These are phyloP conservation scores for Yamadazyma buinensis DNA, from an alignment of 1,139 yeast species.

Conservation along the genomic window DNA sequence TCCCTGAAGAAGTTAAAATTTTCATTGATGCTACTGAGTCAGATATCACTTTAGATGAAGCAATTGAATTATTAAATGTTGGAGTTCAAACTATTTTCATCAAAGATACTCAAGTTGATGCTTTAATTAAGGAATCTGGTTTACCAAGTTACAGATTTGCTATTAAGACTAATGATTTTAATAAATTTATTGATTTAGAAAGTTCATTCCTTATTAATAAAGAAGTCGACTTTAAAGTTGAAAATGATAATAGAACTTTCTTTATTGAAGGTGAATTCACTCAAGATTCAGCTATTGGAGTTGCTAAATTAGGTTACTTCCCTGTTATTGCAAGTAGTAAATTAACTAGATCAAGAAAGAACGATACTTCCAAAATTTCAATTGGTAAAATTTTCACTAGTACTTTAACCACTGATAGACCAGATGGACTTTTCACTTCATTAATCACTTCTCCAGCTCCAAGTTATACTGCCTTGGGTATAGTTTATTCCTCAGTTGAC, in stretches of 20 bases:
- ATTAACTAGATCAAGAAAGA: slow-evolving; percentile 41
- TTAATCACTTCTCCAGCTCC: slow-evolving; percentile 68
- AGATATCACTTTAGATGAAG: slow-evolving; percentile 31
- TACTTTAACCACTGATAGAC: slow-evolving; percentile 72
- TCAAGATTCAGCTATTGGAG: slow-evolving; percentile 25
- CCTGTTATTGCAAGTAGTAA: slow-evolving; percentile 42
- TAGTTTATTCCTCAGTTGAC: slow-evolving; percentile 83
- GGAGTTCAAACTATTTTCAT: slow-evolving; percentile 61
- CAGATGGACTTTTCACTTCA: slow-evolving; percentile 83
- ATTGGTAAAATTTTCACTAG: slow-evolving; percentile 52
- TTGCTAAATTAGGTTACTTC: slow-evolving; percentile 38
- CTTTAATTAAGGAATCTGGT: slow-evolving; percentile 41
- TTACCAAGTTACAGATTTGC: slow-evolving; percentile 61
- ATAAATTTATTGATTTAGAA: slow-evolving; percentile 13
- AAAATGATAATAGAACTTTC: slow-evolving; percentile 38
- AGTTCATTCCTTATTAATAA: slow-evolving; percentile 23
- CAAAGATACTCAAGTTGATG: slow-evolving; percentile 25
- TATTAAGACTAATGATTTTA: slow-evolving; percentile 25
- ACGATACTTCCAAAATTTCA: slow-evolving; percentile 32
- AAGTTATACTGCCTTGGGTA: slow-evolving; percentile 62
- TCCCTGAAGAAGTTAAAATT: slow-evolving; percentile 30
- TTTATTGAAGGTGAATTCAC: slow-evolving; percentile 13
- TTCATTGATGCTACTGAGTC: slow-evolving; percentile 31
- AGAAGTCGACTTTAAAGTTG: slow-evolving; percentile 13
- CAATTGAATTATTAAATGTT: slow-evolving; percentile 58